Percentiles rank a stretch among this genome's conserved stretches.
phyloP scores from a whole-genome alignment of 176 grass and related monocot genomes.

The Carex pumila region DNA sequence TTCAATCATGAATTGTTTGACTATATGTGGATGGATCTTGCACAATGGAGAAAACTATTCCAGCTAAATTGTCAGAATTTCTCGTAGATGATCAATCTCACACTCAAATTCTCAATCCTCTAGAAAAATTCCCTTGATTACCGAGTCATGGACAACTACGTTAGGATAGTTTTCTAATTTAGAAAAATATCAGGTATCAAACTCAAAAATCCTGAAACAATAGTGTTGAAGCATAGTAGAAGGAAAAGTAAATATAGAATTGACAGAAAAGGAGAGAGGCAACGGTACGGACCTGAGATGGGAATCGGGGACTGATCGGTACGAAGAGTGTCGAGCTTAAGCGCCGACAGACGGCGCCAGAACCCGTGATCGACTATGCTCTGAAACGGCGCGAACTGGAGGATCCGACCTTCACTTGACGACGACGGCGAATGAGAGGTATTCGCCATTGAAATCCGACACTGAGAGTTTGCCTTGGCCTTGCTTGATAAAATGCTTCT shows the following conservation, averaged over 20 bases:
- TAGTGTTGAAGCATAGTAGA: neutral
- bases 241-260: neutral
- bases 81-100: neutral
- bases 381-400: conserved; percentile 29
- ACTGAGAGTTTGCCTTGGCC: neutral
- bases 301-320: conserved; percentile 62
- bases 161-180: neutral
- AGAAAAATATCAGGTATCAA: neutral
- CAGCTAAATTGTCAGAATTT: neutral
- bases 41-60: neutral
- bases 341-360: conserved; percentile 45
- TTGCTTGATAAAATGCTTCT: neutral
- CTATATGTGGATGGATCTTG: neutral
- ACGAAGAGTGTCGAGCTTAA: conserved; percentile 82
- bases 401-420: neutral
- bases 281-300: conserved; percentile 36
- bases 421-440: neutral
- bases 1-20: neutral
- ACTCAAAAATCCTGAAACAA: neutral
- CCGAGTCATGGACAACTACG: neutral
- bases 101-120: neutral
- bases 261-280: neutral
- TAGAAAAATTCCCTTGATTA: neutral
- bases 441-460: neutral
- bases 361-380: conserved; percentile 30